A percentile compares a stretch with the other conserved stretches of the same genome.
phyloP scores from a whole-genome alignment of 2,329 filamentous ascomycete species.

The Neoscytalidium dimidiatum region DNA sequence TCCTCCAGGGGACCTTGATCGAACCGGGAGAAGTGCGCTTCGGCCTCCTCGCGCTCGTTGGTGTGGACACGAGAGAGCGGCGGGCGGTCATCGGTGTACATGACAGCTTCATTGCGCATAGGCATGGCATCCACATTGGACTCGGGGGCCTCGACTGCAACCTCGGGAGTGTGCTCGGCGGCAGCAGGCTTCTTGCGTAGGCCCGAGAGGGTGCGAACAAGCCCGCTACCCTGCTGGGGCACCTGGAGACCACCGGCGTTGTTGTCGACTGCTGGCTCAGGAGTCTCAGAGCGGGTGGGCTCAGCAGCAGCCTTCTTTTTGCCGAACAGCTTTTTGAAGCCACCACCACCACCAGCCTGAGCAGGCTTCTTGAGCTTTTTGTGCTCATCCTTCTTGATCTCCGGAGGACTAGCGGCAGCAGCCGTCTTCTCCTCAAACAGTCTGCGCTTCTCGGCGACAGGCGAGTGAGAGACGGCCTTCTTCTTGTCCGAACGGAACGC shows the following conservation, averaged over 20 bases:
- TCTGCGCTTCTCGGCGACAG: slow-evolving; percentile 15
- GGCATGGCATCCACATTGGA: background rate
- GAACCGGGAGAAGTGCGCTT: slow-evolving; percentile 67
- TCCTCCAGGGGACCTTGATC: slow-evolving; percentile 87
- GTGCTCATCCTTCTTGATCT: slow-evolving; percentile 33
- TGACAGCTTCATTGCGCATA: slow-evolving; percentile 16
- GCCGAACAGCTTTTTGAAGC: slow-evolving; percentile 43
- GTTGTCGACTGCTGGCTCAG: slow-evolving; percentile 20
- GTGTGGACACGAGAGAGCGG: slow-evolving; percentile 41
- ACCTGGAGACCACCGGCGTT: slow-evolving; percentile 23
- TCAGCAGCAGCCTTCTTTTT: slow-evolving; percentile 34
- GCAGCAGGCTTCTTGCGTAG: slow-evolving; percentile 4
- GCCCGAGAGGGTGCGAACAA: slow-evolving; percentile 7
- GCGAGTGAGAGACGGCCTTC: slow-evolving; percentile 22
- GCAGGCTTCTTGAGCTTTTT: slow-evolving; percentile 39
- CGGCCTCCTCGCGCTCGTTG: slow-evolving; percentile 60
- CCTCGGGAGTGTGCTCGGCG: background rate
- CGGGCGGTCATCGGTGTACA: slow-evolving; percentile 14
- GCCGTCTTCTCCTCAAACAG: slow-evolving; percentile 16
- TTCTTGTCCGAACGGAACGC: slow-evolving; percentile 35
- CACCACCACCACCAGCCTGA: slow-evolving; percentile 32
- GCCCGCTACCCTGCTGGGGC: background rate
- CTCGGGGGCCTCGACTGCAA: background rate
- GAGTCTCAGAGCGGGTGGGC: slow-evolving; percentile 1
- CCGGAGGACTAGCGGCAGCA: slow-evolving; percentile 18